Evolutionary conservation across 2,329 filamentous ascomycete species (phyloP).

Genomic region (Purpureocillium lavendulum): DNA sequence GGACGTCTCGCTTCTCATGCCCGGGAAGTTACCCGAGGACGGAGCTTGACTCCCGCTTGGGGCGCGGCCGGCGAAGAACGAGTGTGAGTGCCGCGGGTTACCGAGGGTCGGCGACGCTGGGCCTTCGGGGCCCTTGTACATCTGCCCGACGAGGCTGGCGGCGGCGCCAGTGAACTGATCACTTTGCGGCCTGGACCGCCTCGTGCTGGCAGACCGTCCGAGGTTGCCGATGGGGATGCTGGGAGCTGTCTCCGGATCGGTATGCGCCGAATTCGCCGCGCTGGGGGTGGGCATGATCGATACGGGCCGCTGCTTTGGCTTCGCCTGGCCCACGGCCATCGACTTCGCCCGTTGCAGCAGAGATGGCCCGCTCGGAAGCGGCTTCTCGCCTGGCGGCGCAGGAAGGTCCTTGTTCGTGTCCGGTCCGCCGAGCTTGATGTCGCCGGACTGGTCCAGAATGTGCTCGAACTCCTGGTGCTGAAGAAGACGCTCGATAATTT

Average conservation of each 20-base stretch:
- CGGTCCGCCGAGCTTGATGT: slow-evolving; percentile 25
- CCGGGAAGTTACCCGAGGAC: slow-evolving; percentile 58
- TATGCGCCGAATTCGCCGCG: slow-evolving; percentile 33
- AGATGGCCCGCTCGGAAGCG: slow-evolving; percentile 30
- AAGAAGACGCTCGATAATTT: slow-evolving; percentile 91
- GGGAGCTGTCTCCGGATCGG: slow-evolving; percentile 65
- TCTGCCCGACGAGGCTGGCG: slow-evolving; percentile 74
- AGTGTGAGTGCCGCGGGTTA: slow-evolving; percentile 51
- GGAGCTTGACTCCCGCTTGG: slow-evolving; percentile 39
- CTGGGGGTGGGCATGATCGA: slow-evolving; percentile 41
- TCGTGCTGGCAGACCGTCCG: slow-evolving; percentile 44
- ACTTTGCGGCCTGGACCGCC: slow-evolving; percentile 50
- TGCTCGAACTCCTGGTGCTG: slow-evolving; percentile 93
- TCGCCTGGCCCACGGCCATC: slow-evolving; percentile 41
- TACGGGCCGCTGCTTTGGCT: slow-evolving; percentile 45
- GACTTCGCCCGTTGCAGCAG: slow-evolving; percentile 55
- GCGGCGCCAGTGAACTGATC: slow-evolving; percentile 58
- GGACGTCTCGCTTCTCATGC: slow-evolving; percentile 57
- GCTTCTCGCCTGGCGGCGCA: slow-evolving; percentile 44
- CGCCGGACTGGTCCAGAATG: slow-evolving; percentile 74
- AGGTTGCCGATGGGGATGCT: slow-evolving; percentile 62
- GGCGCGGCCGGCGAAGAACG: slow-evolving; percentile 53
- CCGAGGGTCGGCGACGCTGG: slow-evolving; percentile 51
- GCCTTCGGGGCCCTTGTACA: slow-evolving; percentile 70
- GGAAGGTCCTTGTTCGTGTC: slow-evolving; percentile 80